Base-by-base conservation (phyloP, 106 monocot genomes). In the Acanthochlamys bracteata region DNA sequence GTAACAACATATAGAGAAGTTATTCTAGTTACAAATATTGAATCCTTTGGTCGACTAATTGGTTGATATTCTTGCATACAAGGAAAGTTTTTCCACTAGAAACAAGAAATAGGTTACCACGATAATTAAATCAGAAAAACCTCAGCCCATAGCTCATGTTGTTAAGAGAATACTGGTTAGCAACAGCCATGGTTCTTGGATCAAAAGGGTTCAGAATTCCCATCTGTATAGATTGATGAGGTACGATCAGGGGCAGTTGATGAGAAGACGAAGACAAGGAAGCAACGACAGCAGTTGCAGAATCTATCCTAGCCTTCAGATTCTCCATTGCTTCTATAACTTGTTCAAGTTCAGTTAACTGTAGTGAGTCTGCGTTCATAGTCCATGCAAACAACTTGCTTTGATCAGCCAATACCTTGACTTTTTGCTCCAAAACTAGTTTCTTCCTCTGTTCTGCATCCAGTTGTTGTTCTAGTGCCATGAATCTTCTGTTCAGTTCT, bases 261-360 rank as follows among this genome's bases (percentile, higher is more conserved):
- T 39, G 25, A 16, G 60, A 60, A 11, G 33, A 33, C 60, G 15
- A 4, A 4, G 25, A 39, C 12, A 0, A n/a, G n/a, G n/a, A n/a
- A n/a, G n/a, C n/a, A n/a, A n/a, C n/a, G n/a, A n/a, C n/a, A n/a
- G n/a, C n/a, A n/a, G n/a, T n/a, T n/a, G 24, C 14, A 13, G 26
- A 25, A 33, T 25, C 7, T 7, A 16, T 4, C 33, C 26, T 60
- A 15, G 2, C 11, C 60, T 33, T 60, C 2, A 60, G 25, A 16
- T 25, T 33, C 7, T 40, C 1, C 1, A 60, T 11, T 0, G 25
- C 60, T n/a, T 0, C 27, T 11, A 11, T 39, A 12, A 64, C 23
- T 22, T n/a, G 22, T 47, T 64, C 64, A 24, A 64, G 64, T 24
- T 64, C 64, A 12, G 43, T 7, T 10, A 64, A 6, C 24, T 10